phyloP scores from a whole-genome alignment of 169 alveolate species.

The Cryptosporidium andersoni region DNA sequence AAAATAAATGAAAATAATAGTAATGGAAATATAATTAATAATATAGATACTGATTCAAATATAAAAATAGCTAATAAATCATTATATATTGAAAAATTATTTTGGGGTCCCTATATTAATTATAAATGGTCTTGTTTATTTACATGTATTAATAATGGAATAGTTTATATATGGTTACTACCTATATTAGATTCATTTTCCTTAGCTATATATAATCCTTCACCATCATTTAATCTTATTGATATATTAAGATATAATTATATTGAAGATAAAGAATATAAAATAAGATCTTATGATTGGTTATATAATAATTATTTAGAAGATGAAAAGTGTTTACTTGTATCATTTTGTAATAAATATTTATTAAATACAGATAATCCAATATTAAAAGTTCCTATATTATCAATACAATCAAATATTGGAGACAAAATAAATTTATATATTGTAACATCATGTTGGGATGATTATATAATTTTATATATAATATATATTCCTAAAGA shows the following conservation, averaged over 20 bases:
- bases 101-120: slow-evolving; percentile 62
- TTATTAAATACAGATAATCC: slow-evolving; percentile 44
- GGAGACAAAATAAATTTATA: not conserved
- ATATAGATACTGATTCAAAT: too few species aligned
- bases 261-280: not conserved
- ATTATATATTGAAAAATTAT: slow-evolving; percentile 12
- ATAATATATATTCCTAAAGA: not conserved
- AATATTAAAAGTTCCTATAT: not conserved
- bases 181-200: slow-evolving; percentile 55
- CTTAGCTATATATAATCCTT: slow-evolving; percentile 21
- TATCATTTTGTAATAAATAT: slow-evolving; percentile 8
- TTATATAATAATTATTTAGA: not conserved
- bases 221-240: slow-evolving; percentile 43
- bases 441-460: slow-evolving; percentile 14
- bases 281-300: slow-evolving; percentile 18
- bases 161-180: slow-evolving; percentile 28
- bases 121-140: slow-evolving; percentile 47
- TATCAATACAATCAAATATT: slow-evolving; percentile 12
- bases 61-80: slow-evolving; percentile 15
- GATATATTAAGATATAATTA: not conserved
- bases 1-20: not conserved
- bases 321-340: not conserved
- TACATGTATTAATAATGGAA: slow-evolving; percentile 53
- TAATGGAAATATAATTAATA: not conserved
- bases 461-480: slow-evolving; percentile 22